Conservation (phyloP, 2,329 filamentous ascomycete genomes). For the Teratosphaeria destructans region DNA sequence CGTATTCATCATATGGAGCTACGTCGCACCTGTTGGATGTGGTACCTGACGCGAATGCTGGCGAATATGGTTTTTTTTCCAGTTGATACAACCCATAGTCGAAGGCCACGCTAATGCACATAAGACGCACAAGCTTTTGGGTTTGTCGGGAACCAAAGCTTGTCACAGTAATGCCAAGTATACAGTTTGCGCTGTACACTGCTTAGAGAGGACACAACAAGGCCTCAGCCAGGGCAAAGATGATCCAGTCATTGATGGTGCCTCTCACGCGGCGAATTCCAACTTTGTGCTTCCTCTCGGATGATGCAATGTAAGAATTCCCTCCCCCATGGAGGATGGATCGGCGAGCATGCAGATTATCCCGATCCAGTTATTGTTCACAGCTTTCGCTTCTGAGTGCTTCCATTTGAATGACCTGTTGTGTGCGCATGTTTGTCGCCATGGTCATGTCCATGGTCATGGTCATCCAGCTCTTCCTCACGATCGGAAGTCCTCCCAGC, state of each 20-base stretch:
- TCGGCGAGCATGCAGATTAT: neutral
- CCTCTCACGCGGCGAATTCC: too few species aligned
- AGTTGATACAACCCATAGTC: neutral
- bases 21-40: neutral
- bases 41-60: neutral
- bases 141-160: neutral
- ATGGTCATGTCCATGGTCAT: slow-evolving; percentile 8
- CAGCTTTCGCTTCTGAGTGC: slow-evolving; percentile 13
- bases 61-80: too few species aligned
- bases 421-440: slow-evolving; percentile 6
- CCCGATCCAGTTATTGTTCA: neutral
- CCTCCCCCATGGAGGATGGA: neutral
- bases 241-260: neutral
- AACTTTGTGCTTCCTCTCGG: too few species aligned
- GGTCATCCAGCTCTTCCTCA: slow-evolving; percentile 15
- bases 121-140: neutral
- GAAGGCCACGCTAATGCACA: neutral
- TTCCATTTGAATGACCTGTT: slow-evolving; percentile 6
- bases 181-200: neutral
- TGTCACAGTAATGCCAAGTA: neutral
- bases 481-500: slow-evolving; percentile 9
- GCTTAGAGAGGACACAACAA: neutral
- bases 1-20: neutral
- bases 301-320: neutral
- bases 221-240: neutral